A percentile compares a stretch with the other conserved stretches of the same genome.
Evolutionary conservation across 1,139 yeast genomes (phyloP).

Genomic region (Geotrichum candidum): DNA sequence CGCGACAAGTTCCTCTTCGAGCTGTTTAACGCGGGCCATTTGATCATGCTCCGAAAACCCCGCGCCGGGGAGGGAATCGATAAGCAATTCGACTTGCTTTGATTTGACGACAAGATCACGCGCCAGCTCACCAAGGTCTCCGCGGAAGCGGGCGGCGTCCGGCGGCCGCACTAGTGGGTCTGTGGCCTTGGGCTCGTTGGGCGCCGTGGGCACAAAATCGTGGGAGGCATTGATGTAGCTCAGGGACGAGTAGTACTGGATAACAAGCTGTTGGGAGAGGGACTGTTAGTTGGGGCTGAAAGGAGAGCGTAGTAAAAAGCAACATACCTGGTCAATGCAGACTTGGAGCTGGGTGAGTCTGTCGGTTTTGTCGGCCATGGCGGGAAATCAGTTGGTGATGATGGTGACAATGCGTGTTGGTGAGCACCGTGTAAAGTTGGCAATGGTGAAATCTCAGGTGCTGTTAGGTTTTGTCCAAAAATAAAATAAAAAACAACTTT

Average conservation of each 20-base stretch:
- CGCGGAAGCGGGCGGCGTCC: constrained; percentile 37
- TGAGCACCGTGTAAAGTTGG: no score
- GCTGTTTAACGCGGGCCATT: constrained; percentile 52
- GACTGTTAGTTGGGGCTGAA: constrained; percentile 2
- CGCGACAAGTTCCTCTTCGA: constrained; percentile 56
- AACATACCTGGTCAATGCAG: constrained; percentile 69
- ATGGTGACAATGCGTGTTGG: no score
- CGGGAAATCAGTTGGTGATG: not conserved
- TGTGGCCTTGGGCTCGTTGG: constrained; percentile 46
- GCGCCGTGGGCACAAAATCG: constrained; percentile 46
- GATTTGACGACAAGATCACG: constrained; percentile 80
- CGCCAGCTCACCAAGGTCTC: constrained; percentile 49
- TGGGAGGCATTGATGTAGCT: constrained; percentile 76
- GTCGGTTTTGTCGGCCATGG: constrained; percentile 44
- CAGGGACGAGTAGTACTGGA: constrained; percentile 85
- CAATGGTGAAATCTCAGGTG: no score
- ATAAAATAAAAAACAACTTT: no score
- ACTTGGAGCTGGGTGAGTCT: constrained; percentile 87
- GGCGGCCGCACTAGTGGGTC: constrained; percentile 44
- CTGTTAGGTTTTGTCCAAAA: no score
- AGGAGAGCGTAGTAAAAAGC: not conserved
- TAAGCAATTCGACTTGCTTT: constrained; percentile 77
- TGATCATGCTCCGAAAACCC: constrained; percentile 79
- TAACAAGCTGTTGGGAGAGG: constrained; percentile 48
- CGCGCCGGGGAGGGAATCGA: constrained; percentile 88